A percentile compares a stretch with the other conserved stretches of the same genome.
phyloP scores from a whole-genome alignment of 495 filamentous ascomycete genomes.

The Hypoxylon fragiforme region DNA sequence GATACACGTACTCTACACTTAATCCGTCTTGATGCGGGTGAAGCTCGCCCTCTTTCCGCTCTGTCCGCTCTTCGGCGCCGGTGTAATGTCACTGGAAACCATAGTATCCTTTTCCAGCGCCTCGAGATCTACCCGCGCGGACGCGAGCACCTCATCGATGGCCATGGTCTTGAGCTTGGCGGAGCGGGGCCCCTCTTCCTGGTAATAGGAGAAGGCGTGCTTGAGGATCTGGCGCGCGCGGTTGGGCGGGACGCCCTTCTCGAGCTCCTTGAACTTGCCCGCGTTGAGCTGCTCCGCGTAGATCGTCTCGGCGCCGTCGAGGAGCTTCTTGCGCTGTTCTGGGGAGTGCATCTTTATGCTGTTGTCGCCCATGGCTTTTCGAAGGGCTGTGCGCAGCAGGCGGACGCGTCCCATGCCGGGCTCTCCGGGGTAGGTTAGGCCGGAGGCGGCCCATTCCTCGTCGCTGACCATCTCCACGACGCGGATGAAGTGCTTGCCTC shows the following conservation, averaged over 20 bases:
- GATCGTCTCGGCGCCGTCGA: constrained; percentile 2
- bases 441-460: constrained; percentile 59
- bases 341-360: background rate
- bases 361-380: constrained; percentile 10
- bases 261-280: background rate
- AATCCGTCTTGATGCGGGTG: no score
- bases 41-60: background rate
- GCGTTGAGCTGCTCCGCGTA: background rate
- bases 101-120: no score
- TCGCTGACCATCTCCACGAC: constrained; percentile 73
- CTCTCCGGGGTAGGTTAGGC: constrained; percentile 50
- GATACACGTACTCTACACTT: background rate
- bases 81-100: no score
- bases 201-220: background rate
- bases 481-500: constrained; percentile 80
- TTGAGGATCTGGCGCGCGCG: constrained; percentile 2
- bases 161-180: constrained; percentile 18
- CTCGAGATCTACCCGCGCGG: background rate
- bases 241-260: background rate
- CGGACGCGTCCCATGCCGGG: constrained; percentile 44
- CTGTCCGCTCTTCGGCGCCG: no score
- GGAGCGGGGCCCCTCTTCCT: background rate
- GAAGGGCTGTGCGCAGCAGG: constrained; percentile 32
- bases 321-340: constrained; percentile 11
- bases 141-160: constrained; percentile 24